Evolutionary conservation across 2,329 filamentous ascomycete genomes (phyloP).

Genomic region (Aspergillus texensis): DNA sequence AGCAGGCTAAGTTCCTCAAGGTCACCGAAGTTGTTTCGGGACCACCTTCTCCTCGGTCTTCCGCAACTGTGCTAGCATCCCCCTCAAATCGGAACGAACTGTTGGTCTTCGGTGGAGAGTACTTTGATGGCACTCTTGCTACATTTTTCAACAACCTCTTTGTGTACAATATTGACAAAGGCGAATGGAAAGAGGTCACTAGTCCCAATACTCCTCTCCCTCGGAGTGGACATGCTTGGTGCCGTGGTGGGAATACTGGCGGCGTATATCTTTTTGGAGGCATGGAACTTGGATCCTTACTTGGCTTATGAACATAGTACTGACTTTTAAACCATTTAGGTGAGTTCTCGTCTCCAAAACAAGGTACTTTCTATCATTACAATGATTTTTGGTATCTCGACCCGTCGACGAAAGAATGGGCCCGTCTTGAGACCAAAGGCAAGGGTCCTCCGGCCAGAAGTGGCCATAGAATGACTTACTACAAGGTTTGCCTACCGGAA

Average conservation of each 20-base stretch:
- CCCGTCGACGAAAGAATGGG: conserved; percentile 84
- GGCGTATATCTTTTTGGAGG: conserved; percentile 89
- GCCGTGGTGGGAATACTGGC: conserved; percentile 80
- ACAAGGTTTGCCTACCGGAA: conserved; percentile 58
- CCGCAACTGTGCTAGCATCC: conserved; percentile 79
- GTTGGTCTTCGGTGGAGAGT: conserved; percentile 91
- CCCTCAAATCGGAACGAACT: conserved; percentile 86
- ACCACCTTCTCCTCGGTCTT: conserved; percentile 77
- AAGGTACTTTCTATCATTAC: conserved; percentile 98
- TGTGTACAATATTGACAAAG: conserved; percentile 74
- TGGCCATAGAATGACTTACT: conserved; percentile 94
- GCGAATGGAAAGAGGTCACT: conserved; percentile 89
- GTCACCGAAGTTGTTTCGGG: conserved; percentile 77
- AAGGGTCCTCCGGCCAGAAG: conserved; percentile 82
- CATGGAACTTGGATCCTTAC: conserved; percentile 16
- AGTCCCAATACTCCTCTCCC: conserved; percentile 90
- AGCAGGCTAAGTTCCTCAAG: conserved; percentile 92
- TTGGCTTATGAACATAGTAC: background rate
- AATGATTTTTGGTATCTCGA: conserved; percentile 97
- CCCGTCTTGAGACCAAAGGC: conserved; percentile 73
- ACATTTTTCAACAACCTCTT: conserved; percentile 69
- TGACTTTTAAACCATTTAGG: conserved; percentile 42
- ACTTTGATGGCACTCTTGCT: conserved; percentile 88
- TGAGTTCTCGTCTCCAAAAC: conserved; percentile 94
- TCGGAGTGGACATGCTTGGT: conserved; percentile 92